These are phyloP conservation scores for Colletotrichum euphorbiae DNA, from an alignment of 2,329 filamentous ascomycete genomes.

Conservation along the genomic window DNA sequence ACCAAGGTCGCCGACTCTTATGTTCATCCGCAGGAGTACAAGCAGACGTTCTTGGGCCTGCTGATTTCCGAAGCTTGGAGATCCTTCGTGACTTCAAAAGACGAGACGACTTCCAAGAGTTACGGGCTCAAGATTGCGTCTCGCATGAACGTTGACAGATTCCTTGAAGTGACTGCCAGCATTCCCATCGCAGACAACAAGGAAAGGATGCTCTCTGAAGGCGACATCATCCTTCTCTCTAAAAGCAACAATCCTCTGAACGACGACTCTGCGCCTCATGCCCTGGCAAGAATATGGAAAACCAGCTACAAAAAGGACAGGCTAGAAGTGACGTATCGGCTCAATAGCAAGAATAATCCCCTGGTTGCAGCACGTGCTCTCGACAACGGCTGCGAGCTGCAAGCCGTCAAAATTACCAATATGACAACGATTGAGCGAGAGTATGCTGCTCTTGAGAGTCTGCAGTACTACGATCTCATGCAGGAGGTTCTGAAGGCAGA, in stretches of 20 bases:
- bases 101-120: conserved; percentile 82
- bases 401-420: conserved; percentile 87
- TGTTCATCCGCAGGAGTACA: conserved; percentile 80
- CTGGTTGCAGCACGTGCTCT: conserved; percentile 67
- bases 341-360: conserved; percentile 75
- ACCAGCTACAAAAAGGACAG: conserved; percentile 83
- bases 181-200: conserved; percentile 78
- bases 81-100: conserved; percentile 88
- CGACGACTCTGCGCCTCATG: conserved; percentile 76
- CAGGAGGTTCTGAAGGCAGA: conserved; percentile 90
- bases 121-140: conserved; percentile 91
- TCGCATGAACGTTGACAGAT: conserved; percentile 90
- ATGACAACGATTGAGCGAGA: conserved; percentile 96
- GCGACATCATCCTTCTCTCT: conserved; percentile 90
- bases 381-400: conserved; percentile 75
- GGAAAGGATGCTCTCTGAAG: conserved; percentile 80
- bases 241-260: conserved; percentile 77
- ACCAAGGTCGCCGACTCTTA: conserved; percentile 83
- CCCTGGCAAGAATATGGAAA: conserved; percentile 85
- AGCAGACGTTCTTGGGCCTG: conserved; percentile 89
- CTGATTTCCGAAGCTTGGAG: conserved; percentile 96
- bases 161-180: conserved; percentile 88
- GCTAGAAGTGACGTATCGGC: conserved; percentile 87
- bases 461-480: conserved; percentile 96
- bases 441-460: conserved; percentile 88